Percentiles rank a stretch among this genome's conserved stretches.
These are phyloP conservation scores for Orbilia ellipsospora DNA, from an alignment of 2,329 filamentous ascomycete genomes.

Conservation along the genomic window DNA sequence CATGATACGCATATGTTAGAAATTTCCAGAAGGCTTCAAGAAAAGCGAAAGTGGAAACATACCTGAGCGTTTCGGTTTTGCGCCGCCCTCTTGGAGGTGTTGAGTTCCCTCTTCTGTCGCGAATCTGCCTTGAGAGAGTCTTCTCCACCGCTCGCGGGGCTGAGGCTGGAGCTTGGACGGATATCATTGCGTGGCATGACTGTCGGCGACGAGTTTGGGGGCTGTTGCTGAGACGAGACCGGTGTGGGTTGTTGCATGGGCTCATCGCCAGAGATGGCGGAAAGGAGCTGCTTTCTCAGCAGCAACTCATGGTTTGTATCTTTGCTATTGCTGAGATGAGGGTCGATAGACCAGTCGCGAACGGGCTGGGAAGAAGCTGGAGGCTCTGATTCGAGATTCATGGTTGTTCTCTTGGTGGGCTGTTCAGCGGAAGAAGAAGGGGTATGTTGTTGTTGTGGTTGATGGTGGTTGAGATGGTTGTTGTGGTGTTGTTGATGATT, in stretches of 20 bases:
- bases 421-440: constrained; percentile 53
- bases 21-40: constrained; percentile 7
- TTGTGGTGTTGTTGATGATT: constrained; percentile 3
- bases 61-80: constrained; percentile 98
- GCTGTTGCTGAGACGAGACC: constrained; percentile 42
- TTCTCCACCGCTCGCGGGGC: constrained; percentile 48
- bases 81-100: constrained; percentile 93
- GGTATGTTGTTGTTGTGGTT: constrained; percentile 37
- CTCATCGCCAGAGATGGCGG: constrained; percentile 51
- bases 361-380: constrained; percentile 34
- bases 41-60: constrained; percentile 62
- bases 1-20: constrained; percentile 4
- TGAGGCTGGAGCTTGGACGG: constrained; percentile 51
- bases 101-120: constrained; percentile 80
- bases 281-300: constrained; percentile 44
- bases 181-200: constrained; percentile 39
- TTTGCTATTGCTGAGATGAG: constrained; percentile 42
- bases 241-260: constrained; percentile 48
- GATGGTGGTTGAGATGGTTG: constrained; percentile 1
- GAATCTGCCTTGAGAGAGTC: constrained; percentile 50
- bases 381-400: constrained; percentile 39
- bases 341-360: constrained; percentile 48
- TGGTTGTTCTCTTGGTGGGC: constrained; percentile 28
- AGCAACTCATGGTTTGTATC: constrained; percentile 29
- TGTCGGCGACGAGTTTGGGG: constrained; percentile 48